Conservation (phyloP, 2,329 filamentous ascomycete species). For the Fusarium cicatricum region DNA sequence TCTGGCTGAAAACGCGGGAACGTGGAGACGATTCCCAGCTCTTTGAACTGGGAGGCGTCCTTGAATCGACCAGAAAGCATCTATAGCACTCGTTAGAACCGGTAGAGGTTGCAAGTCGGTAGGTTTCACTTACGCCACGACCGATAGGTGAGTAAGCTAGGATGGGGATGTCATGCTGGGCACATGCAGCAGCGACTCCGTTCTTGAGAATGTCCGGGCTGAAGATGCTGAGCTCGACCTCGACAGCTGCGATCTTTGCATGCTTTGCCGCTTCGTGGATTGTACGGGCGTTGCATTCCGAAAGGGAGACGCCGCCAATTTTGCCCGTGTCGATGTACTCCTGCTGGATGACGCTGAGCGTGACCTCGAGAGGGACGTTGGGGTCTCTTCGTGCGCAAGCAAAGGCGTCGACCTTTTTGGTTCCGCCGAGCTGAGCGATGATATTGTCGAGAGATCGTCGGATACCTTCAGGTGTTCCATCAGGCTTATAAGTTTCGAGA, state of each 20-base stretch:
- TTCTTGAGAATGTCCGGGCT: constrained; percentile 58
- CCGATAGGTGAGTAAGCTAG: constrained; percentile 78
- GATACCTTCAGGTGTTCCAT: constrained; percentile 63
- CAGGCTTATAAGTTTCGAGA: constrained; percentile 47
- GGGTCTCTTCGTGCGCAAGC: constrained; percentile 65
- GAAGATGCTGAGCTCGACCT: constrained; percentile 64
- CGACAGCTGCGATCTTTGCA: constrained; percentile 57
- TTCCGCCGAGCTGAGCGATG: constrained; percentile 59
- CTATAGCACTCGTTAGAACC: constrained; percentile 30
- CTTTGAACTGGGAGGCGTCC: constrained; percentile 36
- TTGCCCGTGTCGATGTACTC: constrained; percentile 62
- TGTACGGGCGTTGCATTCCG: constrained; percentile 59
- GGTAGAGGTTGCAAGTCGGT: background rate
- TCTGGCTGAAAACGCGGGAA: constrained; percentile 69
- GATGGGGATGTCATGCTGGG: constrained; percentile 72
- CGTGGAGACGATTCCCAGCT: constrained; percentile 27
- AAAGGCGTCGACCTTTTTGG: constrained; percentile 68
- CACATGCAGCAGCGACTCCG: constrained; percentile 63
- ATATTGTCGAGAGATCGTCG: constrained; percentile 67
- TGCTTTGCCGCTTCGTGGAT: constrained; percentile 57
- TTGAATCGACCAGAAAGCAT: constrained; percentile 44
- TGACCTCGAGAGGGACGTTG: constrained; percentile 54
- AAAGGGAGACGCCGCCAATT: constrained; percentile 60
- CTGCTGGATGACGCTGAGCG: constrained; percentile 52
- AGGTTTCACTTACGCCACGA: constrained; percentile 52